Evolutionary conservation across 345 rosid species (phyloP).

Genomic region (Citrus hindsii): DNA sequence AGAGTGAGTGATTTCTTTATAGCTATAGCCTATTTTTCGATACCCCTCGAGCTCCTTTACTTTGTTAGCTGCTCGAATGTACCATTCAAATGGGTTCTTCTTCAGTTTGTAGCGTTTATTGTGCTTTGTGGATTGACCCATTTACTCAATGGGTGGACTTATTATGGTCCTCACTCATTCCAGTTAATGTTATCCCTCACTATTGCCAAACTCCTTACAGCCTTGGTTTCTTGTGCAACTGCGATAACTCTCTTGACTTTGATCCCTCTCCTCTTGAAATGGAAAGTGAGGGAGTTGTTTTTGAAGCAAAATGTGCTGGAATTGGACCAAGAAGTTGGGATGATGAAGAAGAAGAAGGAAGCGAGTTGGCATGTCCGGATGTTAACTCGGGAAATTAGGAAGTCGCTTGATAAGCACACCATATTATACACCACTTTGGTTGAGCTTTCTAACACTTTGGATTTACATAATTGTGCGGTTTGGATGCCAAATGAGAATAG

Average conservation of each 20-base stretch:
- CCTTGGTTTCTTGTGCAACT: constrained; percentile 88
- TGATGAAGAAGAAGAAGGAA: constrained; percentile 88
- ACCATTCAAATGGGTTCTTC: constrained; percentile 97
- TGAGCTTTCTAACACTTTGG: constrained; percentile 88
- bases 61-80: constrained; percentile 84
- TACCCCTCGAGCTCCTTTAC: constrained; percentile 90
- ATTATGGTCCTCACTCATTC: constrained; percentile 85
- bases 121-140: constrained; percentile 96
- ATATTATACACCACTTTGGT: constrained; percentile 80
- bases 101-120: constrained; percentile 80
- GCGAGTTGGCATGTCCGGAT: constrained; percentile 85
- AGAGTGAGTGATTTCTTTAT: constrained; percentile 90
- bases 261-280: constrained; percentile 79
- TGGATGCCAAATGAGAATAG: constrained; percentile 94
- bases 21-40: constrained; percentile 89
- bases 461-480: constrained; percentile 76
- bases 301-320: constrained; percentile 84
- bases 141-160: constrained; percentile 83
- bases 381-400: constrained; percentile 83
- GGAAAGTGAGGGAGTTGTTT: constrained; percentile 91
- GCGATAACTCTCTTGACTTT: constrained; percentile 82
- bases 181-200: constrained; percentile 80
- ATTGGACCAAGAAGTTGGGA: constrained; percentile 83
- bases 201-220: constrained; percentile 72
- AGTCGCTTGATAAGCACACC: constrained; percentile 83